Percentiles rank a stretch among this genome's conserved stretches.
Conservation (phyloP, 2,329 filamentous ascomycete genomes). For the Aspergillus proliferans region DNA sequence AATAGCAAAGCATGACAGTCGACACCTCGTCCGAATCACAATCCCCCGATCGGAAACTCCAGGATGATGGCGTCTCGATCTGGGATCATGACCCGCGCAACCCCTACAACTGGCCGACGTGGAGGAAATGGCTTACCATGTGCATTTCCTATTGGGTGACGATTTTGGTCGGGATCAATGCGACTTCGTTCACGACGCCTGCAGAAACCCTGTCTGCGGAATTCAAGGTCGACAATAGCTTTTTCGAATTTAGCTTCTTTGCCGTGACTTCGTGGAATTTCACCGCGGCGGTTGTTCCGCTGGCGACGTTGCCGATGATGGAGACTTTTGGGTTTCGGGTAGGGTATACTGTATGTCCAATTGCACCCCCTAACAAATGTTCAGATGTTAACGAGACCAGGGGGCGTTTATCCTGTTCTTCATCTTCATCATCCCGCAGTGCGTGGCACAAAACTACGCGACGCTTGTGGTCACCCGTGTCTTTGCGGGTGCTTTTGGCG, state of each 20-base stretch:
- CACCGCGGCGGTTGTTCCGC: conserved; percentile 12
- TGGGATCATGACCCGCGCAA: conserved; percentile 11
- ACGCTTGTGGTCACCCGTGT: neutral
- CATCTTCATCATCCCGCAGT: conserved; percentile 1
- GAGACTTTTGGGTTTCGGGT: conserved; percentile 14
- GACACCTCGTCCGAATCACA: neutral
- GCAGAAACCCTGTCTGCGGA: conserved; percentile 9
- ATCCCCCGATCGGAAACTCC: neutral
- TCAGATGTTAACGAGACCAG: neutral
- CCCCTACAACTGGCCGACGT: conserved; percentile 14
- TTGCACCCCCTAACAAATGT: neutral
- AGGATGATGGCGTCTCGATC: neutral
- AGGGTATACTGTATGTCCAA: conserved; percentile 7
- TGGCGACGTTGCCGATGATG: conserved; percentile 14
- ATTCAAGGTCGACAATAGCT: conserved; percentile 9
- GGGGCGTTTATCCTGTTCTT: neutral
- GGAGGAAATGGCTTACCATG: conserved; percentile 14
- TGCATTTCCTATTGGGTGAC: conserved; percentile 12
- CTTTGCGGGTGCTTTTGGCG: conserved; percentile 1
- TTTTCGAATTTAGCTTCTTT: conserved; percentile 16
- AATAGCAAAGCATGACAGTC: neutral
- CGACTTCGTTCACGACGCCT: conserved; percentile 15
- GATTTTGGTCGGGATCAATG: conserved; percentile 15
- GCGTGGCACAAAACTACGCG: neutral
- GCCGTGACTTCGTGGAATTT: conserved; percentile 15